A percentile compares a stretch with the other conserved stretches of the same genome.
Conservation (phyloP, 805 yeast genomes). For the Citeromyces matritensis region DNA sequence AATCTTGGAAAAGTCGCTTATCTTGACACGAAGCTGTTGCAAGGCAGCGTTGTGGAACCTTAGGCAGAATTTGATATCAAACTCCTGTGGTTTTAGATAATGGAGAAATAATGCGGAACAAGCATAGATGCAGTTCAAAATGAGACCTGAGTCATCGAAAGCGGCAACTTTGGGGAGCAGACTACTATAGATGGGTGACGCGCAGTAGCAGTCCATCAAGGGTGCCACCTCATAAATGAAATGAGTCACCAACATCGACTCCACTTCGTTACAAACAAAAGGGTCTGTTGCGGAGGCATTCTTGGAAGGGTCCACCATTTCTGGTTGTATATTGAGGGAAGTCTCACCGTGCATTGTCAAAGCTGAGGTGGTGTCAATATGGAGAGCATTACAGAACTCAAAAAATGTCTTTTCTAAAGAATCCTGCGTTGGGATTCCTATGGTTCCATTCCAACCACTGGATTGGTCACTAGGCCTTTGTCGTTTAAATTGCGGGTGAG, state of each 20-base stretch:
- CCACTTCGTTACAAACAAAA: constrained; percentile 5
- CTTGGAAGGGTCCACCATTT: no score
- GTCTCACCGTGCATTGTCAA: no score
- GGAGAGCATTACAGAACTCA: no score
- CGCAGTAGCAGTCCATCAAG: constrained; percentile 4
- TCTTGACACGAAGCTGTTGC: constrained; percentile 5
- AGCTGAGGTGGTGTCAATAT: no score
- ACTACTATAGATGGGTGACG: constrained; percentile 3
- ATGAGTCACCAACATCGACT: constrained; percentile 3
- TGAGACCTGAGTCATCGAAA: constrained; percentile 3
- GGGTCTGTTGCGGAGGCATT: no score
- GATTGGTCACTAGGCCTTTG: no score
- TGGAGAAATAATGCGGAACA: constrained; percentile 6
- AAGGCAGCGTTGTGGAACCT: constrained; percentile 5
- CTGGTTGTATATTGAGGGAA: no score
- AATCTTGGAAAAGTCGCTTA: constrained; percentile 3
- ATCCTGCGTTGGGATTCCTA: no score
- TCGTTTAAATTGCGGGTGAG: no score
- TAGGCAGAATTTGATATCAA: constrained; percentile 4
- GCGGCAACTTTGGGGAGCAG: constrained; percentile 3
- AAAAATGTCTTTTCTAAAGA: no score
- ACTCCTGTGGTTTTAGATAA: constrained; percentile 3
- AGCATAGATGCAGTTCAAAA: constrained; percentile 4
- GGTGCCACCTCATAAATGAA: constrained; percentile 3
- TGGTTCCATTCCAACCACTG: no score